A percentile compares a stretch with the other conserved stretches of the same genome.
Evolutionary conservation across 1,284 basidiomycete species (phyloP).

Genomic region (Heterobasidion annosum): DNA sequence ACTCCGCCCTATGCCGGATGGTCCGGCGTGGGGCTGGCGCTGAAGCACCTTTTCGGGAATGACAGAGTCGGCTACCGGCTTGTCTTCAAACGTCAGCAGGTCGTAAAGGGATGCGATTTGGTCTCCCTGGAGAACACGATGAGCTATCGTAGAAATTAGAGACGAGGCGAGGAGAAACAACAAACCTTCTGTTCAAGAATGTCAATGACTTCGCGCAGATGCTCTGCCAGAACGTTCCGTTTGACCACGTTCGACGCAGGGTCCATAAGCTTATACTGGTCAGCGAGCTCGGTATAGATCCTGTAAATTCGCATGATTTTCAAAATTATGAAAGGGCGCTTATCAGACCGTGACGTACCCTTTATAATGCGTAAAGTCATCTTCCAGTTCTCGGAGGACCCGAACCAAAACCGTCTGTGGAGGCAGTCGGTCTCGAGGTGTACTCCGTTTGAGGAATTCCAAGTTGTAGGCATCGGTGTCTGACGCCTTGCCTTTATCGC

Average conservation of each 20-base stretch:
- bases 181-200: constrained; percentile 78
- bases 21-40: constrained; percentile 12
- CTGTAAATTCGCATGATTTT: constrained; percentile 29
- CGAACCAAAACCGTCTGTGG: constrained; percentile 77
- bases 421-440: constrained; percentile 37
- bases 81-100: constrained; percentile 67
- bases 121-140: constrained; percentile 51
- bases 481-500: not conserved
- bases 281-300: constrained; percentile 80
- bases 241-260: constrained; percentile 71
- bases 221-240: constrained; percentile 74
- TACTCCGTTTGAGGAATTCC: constrained; percentile 8
- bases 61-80: constrained; percentile 29
- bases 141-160: not conserved
- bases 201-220: constrained; percentile 84
- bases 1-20: not conserved
- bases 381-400: constrained; percentile 78
- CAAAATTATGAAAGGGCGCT: constrained; percentile 2
- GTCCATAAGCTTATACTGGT: constrained; percentile 85
- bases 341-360: constrained; percentile 38
- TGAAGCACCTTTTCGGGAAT: not conserved
- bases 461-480: constrained; percentile 6
- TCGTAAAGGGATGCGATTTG: constrained; percentile 83
- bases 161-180: not conserved
- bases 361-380: constrained; percentile 87